A percentile compares a stretch with the other conserved stretches of the same genome.
Conservation (phyloP, 495 filamentous ascomycete genomes). For the Parmelia sp. region DNA sequence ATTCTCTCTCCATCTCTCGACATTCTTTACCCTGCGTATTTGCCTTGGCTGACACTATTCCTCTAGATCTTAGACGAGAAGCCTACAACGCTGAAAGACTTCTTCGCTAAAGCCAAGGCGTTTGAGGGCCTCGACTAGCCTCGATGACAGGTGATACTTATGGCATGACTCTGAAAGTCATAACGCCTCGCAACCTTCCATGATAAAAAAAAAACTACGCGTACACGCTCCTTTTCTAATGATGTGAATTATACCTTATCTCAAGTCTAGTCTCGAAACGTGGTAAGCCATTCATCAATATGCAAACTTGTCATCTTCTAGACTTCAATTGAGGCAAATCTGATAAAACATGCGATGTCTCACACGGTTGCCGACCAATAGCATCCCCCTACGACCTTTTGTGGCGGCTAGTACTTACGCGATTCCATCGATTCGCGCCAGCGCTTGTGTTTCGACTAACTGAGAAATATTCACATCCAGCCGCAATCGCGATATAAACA, state of each 20-base stretch:
- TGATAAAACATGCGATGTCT: background rate
- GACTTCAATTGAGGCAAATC: background rate
- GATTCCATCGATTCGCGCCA: background rate
- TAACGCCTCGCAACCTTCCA: no score
- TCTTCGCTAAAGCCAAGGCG: slow-evolving; percentile 18
- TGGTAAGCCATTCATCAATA: background rate
- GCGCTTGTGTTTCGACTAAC: background rate
- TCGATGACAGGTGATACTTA: background rate
- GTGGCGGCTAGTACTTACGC: background rate
- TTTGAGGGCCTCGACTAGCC: slow-evolving; percentile 13
- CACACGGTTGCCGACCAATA: background rate
- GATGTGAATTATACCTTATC: no score
- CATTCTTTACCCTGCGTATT: no score
- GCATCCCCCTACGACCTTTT: background rate
- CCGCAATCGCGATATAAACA: background rate
- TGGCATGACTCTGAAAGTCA: background rate
- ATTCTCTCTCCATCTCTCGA: background rate
- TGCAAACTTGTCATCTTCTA: background rate
- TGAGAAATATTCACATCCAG: background rate
- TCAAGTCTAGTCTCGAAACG: background rate
- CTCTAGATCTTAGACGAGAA: slow-evolving; percentile 25
- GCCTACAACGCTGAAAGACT: slow-evolving; percentile 24
- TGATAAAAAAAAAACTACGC: no score
- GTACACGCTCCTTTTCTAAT: no score
- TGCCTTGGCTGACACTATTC: background rate